Base-by-base conservation (phyloP, 2,329 filamentous ascomycete species). In the Fonsecaea pugnacius region DNA sequence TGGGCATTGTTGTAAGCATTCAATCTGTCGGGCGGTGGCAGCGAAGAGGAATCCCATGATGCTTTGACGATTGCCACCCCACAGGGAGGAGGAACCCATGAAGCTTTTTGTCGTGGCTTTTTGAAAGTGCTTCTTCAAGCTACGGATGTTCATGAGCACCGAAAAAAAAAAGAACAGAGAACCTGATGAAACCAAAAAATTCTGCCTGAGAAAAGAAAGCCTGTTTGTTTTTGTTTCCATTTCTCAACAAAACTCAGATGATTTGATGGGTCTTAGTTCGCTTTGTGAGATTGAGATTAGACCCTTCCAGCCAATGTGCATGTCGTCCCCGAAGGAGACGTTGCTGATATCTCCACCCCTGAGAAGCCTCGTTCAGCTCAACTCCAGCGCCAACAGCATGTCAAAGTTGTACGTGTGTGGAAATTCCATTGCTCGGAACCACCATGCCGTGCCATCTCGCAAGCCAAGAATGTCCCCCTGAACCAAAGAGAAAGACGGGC, bases 101-200 rank as follows among this genome's bases (percentile, higher is more conserved):
- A 30, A 30, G 27, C 1, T 30, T 30, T 55, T 51, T 46, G 46
- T 57, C 59, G 55, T 67, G 65, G 62, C 62, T 62, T 58, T 62
- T 62, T 57, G 65, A 67, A 63, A 65, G 65, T 65, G 62, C 65
- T 67, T 67, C 65, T 30, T 30, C 27, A 30, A 60, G 65, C 65
- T 65, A 62, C 59, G 59, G 46, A 46, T 48, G 43, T 43, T 33
- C 30, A 58, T 43, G 60, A 65, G 65, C 62, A 67, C 50, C 53
- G 35, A 62, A 58, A 52, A 58, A 58, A 38, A 58, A 55, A 30
- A 30, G 27, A 30, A 6, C n/a, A 30, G 27, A 30, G 48, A 58
- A 67, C 64, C 62, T 59, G 65, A 62, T 67, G 61, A 64, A 67
- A 62, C 58, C 27, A 30, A 30, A 30, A 62, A 60, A 65, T 54